Evolutionary conservation across 208 protist species (phyloP).

Genomic region (Trypanosoma congolense): DNA sequence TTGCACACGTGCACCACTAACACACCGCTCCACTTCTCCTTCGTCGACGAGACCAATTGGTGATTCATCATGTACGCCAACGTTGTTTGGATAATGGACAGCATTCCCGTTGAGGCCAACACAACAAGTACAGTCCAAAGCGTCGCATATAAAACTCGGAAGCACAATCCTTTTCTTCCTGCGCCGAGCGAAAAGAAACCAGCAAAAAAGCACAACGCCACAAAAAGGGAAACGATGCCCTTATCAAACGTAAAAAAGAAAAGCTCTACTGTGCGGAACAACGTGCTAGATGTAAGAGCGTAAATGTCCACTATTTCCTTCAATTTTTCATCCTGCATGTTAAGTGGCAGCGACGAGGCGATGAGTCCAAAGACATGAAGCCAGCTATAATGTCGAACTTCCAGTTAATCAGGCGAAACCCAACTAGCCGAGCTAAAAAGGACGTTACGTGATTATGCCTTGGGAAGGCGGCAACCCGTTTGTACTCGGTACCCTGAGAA

Average conservation of each 20-base stretch:
- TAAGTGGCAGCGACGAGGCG: slow-evolving; percentile 54
- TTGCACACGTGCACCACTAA: slow-evolving; percentile 44
- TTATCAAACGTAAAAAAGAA: slow-evolving; percentile 41
- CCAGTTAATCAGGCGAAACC: slow-evolving; percentile 82
- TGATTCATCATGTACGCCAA: slow-evolving; percentile 49
- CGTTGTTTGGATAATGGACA: slow-evolving; percentile 45
- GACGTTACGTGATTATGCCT: slow-evolving; percentile 51
- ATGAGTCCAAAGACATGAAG: slow-evolving; percentile 59
- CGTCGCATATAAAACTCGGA: slow-evolving; percentile 39
- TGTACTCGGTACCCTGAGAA: slow-evolving; percentile 57
- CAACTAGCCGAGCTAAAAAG: slow-evolving; percentile 53
- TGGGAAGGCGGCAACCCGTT: slow-evolving; percentile 53
- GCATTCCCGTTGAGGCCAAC: slow-evolving; percentile 37
- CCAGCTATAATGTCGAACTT: slow-evolving; percentile 81
- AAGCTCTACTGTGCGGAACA: slow-evolving; percentile 34
- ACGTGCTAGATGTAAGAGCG: slow-evolving; percentile 26
- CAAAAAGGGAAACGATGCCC: slow-evolving; percentile 43
- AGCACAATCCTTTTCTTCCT: slow-evolving; percentile 35
- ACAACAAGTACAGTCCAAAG: slow-evolving; percentile 52
- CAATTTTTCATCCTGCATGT: slow-evolving; percentile 14
- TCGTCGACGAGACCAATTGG: slow-evolving; percentile 36
- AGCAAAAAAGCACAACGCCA: slow-evolving; percentile 41
- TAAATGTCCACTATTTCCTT: slow-evolving; percentile 7
- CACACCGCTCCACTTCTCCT: slow-evolving; percentile 46
- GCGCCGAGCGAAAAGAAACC: slow-evolving; percentile 50